These are phyloP conservation scores for Scheffersomyces ergatensis DNA, from an alignment of 805 yeast species.

Conservation along the genomic window DNA sequence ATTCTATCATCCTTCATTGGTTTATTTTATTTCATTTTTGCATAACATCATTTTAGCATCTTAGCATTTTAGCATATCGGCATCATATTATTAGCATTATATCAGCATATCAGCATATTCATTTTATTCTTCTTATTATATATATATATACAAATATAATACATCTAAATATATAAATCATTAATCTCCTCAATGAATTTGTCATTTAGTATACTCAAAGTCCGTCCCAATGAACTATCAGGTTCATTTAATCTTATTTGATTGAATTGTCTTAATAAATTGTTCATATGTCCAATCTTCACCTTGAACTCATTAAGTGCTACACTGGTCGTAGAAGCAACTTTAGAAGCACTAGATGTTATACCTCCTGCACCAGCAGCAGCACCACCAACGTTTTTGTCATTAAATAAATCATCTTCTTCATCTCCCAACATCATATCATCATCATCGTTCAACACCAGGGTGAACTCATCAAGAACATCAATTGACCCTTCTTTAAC, in stretches of 20 bases:
- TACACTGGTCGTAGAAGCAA: neutral
- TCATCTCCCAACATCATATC: constrained; percentile 8
- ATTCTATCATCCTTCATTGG: too few species aligned
- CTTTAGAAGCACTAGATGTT: neutral
- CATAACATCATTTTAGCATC: too few species aligned
- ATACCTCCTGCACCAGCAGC: neutral
- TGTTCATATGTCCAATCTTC: neutral
- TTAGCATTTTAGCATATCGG: neutral
- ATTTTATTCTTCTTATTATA: neutral
- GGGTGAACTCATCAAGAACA: neutral
- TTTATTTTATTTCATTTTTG: too few species aligned
- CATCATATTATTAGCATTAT: neutral
- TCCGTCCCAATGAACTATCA: constrained; percentile 2
- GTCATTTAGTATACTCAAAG: constrained; percentile 6
- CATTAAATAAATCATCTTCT: constrained; percentile 15
- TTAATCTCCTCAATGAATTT: constrained; percentile 9
- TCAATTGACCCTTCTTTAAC: neutral
- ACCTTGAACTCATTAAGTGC: neutral
- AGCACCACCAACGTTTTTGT: constrained; percentile 2
- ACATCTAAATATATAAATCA: constrained; percentile 1
- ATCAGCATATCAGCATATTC: neutral
- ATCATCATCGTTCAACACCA: constrained; percentile 5
- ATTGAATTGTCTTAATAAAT: neutral
- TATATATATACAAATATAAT: neutral
- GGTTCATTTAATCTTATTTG: neutral